These are phyloP conservation scores for Cronartium quercuum DNA, from an alignment of 1,284 basidiomycete species.

Conservation along the genomic window DNA sequence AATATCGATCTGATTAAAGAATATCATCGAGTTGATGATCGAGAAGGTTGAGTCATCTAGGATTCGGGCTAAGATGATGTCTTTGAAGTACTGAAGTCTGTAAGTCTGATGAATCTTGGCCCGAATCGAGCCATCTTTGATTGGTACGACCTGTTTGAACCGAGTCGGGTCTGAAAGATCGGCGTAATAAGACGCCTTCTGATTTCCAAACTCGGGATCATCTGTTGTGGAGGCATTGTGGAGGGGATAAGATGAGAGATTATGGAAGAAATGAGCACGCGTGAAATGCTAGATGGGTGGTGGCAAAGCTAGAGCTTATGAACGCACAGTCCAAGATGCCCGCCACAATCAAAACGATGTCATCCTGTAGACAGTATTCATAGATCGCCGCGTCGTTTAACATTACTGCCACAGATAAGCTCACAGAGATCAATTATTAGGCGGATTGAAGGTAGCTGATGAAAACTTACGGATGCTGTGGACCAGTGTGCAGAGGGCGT, in stretches of 20 bases:
- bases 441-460: not conserved
- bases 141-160: conserved; percentile 78
- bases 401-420: conserved; percentile 61
- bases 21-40: conserved; percentile 91
- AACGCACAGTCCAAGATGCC: conserved; percentile 92
- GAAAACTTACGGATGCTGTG: conserved; percentile 79
- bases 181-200: conserved; percentile 94
- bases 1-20: conserved; percentile 99
- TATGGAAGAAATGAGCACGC: conserved; percentile 35
- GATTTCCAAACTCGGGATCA: conserved; percentile 87
- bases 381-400: conserved; percentile 92
- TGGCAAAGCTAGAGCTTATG: not conserved
- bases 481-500: conserved; percentile 84
- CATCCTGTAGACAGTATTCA: conserved; percentile 89
- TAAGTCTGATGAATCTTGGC: conserved; percentile 94
- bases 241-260: conserved; percentile 12
- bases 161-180: conserved; percentile 73
- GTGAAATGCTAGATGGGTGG: conserved; percentile 19
- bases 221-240: conserved; percentile 56
- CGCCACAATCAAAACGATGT: conserved; percentile 82
- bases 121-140: conserved; percentile 65
- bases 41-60: conserved; percentile 96
- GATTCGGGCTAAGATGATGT: conserved; percentile 88
- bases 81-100: conserved; percentile 91
- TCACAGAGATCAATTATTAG: not conserved